phyloP scores from a whole-genome alignment of 1,284 basidiomycete species.

The Cystobasidium sp. region DNA sequence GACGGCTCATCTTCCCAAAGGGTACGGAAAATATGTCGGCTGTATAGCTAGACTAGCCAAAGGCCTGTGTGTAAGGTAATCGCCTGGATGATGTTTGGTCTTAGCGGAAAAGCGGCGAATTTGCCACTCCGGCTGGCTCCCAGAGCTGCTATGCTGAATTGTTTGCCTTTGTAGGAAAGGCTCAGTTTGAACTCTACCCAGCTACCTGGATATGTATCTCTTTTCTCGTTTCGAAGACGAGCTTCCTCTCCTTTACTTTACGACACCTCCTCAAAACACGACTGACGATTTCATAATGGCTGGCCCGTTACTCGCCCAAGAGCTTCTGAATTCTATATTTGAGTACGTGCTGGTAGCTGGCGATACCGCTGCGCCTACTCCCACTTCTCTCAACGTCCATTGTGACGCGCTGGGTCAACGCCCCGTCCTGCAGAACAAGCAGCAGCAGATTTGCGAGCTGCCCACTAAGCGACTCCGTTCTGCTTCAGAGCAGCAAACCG shows the following conservation, averaged over 20 bases:
- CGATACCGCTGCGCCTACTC: not conserved
- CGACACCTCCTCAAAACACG: not conserved
- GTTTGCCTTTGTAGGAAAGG: too few species aligned
- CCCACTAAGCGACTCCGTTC: slow-evolving; percentile 15
- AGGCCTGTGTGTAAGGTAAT: too few species aligned
- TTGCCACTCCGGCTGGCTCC: too few species aligned
- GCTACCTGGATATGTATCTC: not conserved
- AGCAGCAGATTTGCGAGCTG: not conserved
- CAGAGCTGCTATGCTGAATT: too few species aligned
- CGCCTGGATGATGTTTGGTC: too few species aligned
- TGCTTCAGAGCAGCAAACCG: slow-evolving; percentile 23
- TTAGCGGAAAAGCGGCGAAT: too few species aligned
- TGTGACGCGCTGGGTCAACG: not conserved
- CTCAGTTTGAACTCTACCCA: too few species aligned
- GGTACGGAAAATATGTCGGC: too few species aligned
- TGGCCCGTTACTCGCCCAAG: slow-evolving; percentile 21
- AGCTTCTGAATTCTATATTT: slow-evolving; percentile 37
- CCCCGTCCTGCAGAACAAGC: not conserved
- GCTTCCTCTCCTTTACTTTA: not conserved
- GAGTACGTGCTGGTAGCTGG: slow-evolving; percentile 23
- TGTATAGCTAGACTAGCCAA: too few species aligned
- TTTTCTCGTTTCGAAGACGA: not conserved
- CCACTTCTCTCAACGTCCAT: not conserved
- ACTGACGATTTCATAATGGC: slow-evolving; percentile 20
- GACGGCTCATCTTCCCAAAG: too few species aligned